Conservation (phyloP, 2,329 filamentous ascomycete genomes). For the Bipolaris cookei region DNA sequence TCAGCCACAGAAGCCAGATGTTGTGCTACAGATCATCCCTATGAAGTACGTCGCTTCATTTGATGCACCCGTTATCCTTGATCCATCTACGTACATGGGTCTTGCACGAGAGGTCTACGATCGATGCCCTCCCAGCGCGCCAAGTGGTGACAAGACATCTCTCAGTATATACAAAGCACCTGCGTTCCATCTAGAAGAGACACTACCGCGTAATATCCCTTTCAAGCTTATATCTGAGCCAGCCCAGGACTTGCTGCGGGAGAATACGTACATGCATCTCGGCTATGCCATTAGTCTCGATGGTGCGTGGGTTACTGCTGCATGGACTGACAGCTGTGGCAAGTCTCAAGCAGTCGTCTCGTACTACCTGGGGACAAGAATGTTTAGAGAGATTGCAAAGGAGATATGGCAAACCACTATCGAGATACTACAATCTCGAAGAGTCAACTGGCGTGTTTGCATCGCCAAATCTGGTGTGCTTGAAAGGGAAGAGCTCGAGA, state of each 20-base stretch:
- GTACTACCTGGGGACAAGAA: conserved; percentile 71
- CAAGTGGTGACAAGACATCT: conserved; percentile 48
- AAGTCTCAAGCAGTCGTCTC: conserved; percentile 74
- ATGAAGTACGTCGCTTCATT: conserved; percentile 70
- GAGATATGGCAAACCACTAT: conserved; percentile 82
- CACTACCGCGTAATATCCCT: conserved; percentile 72
- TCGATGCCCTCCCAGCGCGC: conserved; percentile 64
- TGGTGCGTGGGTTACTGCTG: conserved; percentile 77
- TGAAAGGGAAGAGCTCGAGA: conserved; percentile 67
- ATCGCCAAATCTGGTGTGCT: conserved; percentile 74
- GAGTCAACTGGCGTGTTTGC: conserved; percentile 78
- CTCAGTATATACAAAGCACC: conserved; percentile 66
- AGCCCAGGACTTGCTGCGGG: conserved; percentile 74
- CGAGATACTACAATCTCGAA: conserved; percentile 72
- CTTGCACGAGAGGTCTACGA: conserved; percentile 80
- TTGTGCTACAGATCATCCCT: conserved; percentile 80
- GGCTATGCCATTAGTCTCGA: conserved; percentile 79
- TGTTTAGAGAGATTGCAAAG: conserved; percentile 68
- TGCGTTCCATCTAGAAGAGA: conserved; percentile 74
- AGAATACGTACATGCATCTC: conserved; percentile 81
- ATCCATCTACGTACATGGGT: conserved; percentile 64
- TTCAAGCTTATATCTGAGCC: conserved; percentile 74
- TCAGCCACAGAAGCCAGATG: conserved; percentile 55
- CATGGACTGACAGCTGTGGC: conserved; percentile 81
- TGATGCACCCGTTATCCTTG: conserved; percentile 66